A percentile compares a stretch with the other conserved stretches of the same genome.
Conservation (phyloP, 768 basidiomycete species). For the Mycena galericulata region DNA sequence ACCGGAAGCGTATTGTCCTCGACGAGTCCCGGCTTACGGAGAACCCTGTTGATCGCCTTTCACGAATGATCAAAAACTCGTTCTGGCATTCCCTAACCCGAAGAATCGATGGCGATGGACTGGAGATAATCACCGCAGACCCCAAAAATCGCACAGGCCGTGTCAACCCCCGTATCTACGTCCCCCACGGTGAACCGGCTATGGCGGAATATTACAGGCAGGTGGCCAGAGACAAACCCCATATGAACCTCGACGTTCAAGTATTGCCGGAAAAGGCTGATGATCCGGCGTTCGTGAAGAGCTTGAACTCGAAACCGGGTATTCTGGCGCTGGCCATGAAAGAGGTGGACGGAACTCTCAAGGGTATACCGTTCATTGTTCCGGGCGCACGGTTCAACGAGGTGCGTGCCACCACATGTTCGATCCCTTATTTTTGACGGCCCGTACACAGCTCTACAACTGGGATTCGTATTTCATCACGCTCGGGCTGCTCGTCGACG, state of each 20-base stretch:
- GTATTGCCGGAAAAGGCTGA: conserved; percentile 90
- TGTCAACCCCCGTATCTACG: conserved; percentile 92
- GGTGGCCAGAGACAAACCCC: conserved; percentile 92
- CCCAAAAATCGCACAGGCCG: conserved; percentile 96
- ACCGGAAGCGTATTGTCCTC: conserved; percentile 96
- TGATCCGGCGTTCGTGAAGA: conserved; percentile 90
- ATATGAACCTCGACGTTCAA: conserved; percentile 93
- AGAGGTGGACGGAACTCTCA: conserved; percentile 85
- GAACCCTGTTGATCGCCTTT: conserved; percentile 96
- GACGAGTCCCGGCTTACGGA: conserved; percentile 98
- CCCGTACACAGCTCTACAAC: conserved; percentile 84
- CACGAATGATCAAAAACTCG: conserved; percentile 96
- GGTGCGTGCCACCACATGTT: conserved; percentile 56
- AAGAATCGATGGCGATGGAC: conserved; percentile 95
- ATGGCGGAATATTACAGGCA: conserved; percentile 97
- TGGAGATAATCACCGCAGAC: conserved; percentile 97
- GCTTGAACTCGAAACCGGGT: conserved; percentile 93
- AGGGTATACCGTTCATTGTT: conserved; percentile 97
- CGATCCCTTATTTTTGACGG: conserved; percentile 13
- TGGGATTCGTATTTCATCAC: conserved; percentile 97
- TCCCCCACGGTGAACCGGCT: conserved; percentile 91
- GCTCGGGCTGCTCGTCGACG: conserved; percentile 94
- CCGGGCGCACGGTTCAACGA: conserved; percentile 96
- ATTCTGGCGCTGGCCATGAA: conserved; percentile 97
- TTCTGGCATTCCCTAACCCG: conserved; percentile 99